These are phyloP conservation scores for Simplicillium aogashimaense DNA, from an alignment of 2,329 filamentous ascomycete genomes.

Conservation along the genomic window DNA sequence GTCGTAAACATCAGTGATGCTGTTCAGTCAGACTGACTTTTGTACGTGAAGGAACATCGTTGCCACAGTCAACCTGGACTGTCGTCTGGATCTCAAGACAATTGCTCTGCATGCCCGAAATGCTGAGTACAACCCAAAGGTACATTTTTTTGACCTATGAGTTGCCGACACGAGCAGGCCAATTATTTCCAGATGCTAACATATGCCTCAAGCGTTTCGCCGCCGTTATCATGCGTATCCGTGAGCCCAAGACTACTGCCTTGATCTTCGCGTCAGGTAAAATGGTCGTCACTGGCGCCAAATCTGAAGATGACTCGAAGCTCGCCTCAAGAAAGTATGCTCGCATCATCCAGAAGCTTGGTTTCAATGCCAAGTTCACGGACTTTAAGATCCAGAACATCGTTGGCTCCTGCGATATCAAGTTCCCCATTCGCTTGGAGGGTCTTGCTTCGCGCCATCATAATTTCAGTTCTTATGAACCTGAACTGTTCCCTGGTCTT, in stretches of 20 bases:
- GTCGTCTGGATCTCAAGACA: constrained; percentile 95
- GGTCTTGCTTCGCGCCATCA: constrained; percentile 94
- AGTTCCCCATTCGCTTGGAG: constrained; percentile 96
- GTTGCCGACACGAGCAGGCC: too few relatives aligned
- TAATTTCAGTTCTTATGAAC: constrained; percentile 99
- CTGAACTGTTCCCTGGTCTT: constrained; percentile 94
- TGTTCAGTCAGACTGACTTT: constrained; percentile 43
- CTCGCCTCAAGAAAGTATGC: constrained; percentile 95
- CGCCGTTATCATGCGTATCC: constrained; percentile 98
- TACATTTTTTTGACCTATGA: constrained; percentile 65
- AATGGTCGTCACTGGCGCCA: constrained; percentile 98
- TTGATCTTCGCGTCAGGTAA: constrained; percentile 97
- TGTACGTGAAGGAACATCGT: constrained; percentile 79
- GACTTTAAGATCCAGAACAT: constrained; percentile 99
- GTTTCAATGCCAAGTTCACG: constrained; percentile 98
- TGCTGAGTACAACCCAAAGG: constrained; percentile 95
- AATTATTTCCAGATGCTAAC: constrained; percentile 24
- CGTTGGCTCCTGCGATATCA: constrained; percentile 97
- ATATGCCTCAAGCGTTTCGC: constrained; percentile 80
- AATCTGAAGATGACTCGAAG: constrained; percentile 96
- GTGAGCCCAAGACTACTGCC: constrained; percentile 96
- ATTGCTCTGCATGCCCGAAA: constrained; percentile 97
- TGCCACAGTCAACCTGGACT: constrained; percentile 96
- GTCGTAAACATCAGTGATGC: constrained; percentile 16
- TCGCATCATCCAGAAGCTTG: constrained; percentile 98